Evolutionary conservation across 768 basidiomycete species (phyloP), one percentile per base, ranked within the genome.

Genomic region (Tricholoma flavovirens): DNA sequence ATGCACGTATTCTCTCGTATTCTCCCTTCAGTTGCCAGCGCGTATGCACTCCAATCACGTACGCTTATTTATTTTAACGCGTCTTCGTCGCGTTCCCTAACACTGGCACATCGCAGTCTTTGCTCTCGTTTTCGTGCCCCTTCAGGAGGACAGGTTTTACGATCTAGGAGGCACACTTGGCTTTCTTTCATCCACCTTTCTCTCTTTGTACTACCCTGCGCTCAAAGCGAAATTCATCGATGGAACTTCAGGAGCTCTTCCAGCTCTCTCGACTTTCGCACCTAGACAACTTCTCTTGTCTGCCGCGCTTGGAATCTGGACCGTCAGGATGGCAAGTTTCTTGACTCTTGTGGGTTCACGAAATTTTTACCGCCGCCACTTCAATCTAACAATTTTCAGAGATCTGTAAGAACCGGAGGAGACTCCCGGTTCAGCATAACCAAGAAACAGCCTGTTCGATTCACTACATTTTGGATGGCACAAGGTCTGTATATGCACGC

Each of bases 381-480:
- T 52, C 19, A 33, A 19, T 52, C 8, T 4, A 3, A 19, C 22
- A 0, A n/a, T 30, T 36, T 49, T n/a, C 60, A 74, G 70, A 60
- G 75, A 51, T 70, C 71, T 14, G 69, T 82, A 49, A 80, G 80
- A 61, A 73, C 78, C 0, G 83, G 83, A 4, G 82, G 83, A 4
- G 84, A 89, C 66, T 81, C 83, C 15, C 71, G 87, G 9, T 88
- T 89, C 62, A 82, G 86, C 40, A 67, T 80, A 54, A 76, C 87
- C 55, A 77, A 73, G 59, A 67, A 62, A 49, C 53, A 70, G 19
- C 74, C 75, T 3, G 38, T 30, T 10, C 64, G 56, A 33, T 92
- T 88, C 63, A 72, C 82, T 1, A 70, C 61, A 19, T 83, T 74
- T 55, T 90, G 87, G 87, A 73, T 84, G 55, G 78, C 75, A 3